Evolutionary conservation across 1,139 yeast genomes (phyloP).

Genomic region (Yamadazyma diospyri): DNA sequence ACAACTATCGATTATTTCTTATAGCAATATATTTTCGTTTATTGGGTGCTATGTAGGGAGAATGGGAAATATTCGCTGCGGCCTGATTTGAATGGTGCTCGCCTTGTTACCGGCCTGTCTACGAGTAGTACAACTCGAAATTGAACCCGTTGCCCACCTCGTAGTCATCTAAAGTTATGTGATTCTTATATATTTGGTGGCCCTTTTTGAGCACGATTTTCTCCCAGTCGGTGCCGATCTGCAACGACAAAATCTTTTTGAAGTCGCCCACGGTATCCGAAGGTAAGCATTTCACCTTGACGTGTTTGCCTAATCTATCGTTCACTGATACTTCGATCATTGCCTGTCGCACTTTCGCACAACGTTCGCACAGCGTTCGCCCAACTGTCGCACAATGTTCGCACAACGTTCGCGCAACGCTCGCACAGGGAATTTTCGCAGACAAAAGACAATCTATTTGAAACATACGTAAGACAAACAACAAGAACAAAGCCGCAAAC

Average conservation of each 20-base stretch:
- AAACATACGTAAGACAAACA: no score
- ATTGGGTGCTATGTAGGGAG: neutral
- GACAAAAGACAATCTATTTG: no score
- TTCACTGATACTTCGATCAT: constrained; percentile 35
- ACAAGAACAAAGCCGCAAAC: no score
- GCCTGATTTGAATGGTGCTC: no score
- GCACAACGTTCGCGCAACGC: no score
- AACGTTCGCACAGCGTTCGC: neutral
- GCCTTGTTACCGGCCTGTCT: no score
- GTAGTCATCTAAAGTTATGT: constrained; percentile 85
- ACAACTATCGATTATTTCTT: constrained; percentile 70
- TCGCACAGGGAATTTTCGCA: no score
- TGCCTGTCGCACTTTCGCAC: no score
- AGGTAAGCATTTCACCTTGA: constrained; percentile 79
- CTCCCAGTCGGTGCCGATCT: constrained; percentile 70
- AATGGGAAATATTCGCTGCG: neutral
- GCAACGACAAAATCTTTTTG: constrained; percentile 78
- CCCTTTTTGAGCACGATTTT: constrained; percentile 71
- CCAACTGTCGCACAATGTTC: neutral
- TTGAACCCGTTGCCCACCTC: constrained; percentile 90
- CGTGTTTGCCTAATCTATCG: constrained; percentile 78
- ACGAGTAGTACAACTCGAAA: constrained; percentile 75
- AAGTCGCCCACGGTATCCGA: constrained; percentile 91
- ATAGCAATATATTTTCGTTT: constrained; percentile 26
- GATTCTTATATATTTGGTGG: constrained; percentile 80